Percentiles rank a stretch among this genome's conserved stretches.
phyloP scores from a whole-genome alignment of 306 rosid species.

The Casuarina equisetifolia region DNA sequence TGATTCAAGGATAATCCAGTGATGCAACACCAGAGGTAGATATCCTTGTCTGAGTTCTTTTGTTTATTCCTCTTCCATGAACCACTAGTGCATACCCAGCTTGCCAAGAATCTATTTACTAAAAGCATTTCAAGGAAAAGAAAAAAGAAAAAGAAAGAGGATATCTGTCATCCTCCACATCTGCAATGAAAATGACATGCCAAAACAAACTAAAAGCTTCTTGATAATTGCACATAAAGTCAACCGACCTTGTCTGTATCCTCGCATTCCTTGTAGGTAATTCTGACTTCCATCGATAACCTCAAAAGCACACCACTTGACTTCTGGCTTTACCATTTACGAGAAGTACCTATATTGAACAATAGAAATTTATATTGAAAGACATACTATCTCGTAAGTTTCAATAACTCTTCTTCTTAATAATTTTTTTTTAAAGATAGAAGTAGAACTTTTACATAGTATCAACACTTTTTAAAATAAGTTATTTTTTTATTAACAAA shows the following conservation, averaged over 20 bases:
- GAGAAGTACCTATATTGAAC: no score
- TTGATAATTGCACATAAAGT: background rate
- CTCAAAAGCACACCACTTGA: no score
- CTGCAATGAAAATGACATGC: background rate
- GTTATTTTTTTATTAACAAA: no score
- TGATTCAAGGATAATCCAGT: background rate
- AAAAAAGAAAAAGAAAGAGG: background rate
- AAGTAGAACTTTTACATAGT: no score
- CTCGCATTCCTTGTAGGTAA: background rate
- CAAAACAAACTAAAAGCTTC: background rate
- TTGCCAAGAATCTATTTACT: background rate
- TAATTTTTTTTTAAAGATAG: no score
- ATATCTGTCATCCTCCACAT: background rate
- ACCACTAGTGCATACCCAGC: background rate
- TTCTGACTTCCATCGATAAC: background rate
- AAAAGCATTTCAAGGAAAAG: background rate
- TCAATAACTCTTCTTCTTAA: no score
- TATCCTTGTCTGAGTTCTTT: background rate
- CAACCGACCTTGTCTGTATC: background rate
- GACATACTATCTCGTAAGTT: no score
- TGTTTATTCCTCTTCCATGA: conserved; percentile 7
- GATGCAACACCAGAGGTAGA: background rate
- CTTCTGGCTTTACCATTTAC: background rate
- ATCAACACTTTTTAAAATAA: no score
- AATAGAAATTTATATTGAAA: no score